Conservation (phyloP, 139 green algal genomes). For the Yamagishiella unicocca region DNA sequence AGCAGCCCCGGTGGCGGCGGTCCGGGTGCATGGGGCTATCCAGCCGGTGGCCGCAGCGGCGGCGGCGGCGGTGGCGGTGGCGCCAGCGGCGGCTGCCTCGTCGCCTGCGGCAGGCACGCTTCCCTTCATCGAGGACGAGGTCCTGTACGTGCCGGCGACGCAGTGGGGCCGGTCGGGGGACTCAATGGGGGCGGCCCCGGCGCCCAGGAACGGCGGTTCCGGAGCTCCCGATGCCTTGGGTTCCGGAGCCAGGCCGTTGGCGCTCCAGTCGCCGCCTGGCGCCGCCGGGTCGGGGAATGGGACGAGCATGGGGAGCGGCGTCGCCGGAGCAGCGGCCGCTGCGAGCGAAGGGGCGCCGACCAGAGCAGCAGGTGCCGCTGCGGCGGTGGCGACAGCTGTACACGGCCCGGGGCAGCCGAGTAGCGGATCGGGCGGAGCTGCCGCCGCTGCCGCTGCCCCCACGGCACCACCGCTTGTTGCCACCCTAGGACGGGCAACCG, state of each 20-base stretch:
- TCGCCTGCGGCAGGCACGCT: no score
- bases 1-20: neutral
- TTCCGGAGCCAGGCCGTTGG: no score
- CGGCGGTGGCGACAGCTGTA: neutral
- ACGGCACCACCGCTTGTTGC: no score
- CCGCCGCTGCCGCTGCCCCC: no score
- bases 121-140: conserved; percentile 17
- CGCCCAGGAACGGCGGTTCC: neutral
- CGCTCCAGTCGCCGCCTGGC: no score
- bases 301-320: no score
- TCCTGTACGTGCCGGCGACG: conserved; percentile 26
- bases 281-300: no score
- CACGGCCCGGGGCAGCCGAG: no score
- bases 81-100: neutral
- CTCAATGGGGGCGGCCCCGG: neutral
- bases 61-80: neutral
- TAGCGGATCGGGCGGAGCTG: no score
- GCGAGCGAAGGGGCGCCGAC: conserved; percentile 19
- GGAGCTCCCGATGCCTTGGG: neutral
- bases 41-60: neutral
- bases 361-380: conserved; percentile 15
- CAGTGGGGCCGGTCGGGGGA: neutral
- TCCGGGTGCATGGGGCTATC: neutral
- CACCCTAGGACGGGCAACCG: no score
- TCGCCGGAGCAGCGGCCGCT: no score